phyloP scores from a whole-genome alignment of 2,329 filamentous ascomycete genomes.

The Capronia epimyces region DNA sequence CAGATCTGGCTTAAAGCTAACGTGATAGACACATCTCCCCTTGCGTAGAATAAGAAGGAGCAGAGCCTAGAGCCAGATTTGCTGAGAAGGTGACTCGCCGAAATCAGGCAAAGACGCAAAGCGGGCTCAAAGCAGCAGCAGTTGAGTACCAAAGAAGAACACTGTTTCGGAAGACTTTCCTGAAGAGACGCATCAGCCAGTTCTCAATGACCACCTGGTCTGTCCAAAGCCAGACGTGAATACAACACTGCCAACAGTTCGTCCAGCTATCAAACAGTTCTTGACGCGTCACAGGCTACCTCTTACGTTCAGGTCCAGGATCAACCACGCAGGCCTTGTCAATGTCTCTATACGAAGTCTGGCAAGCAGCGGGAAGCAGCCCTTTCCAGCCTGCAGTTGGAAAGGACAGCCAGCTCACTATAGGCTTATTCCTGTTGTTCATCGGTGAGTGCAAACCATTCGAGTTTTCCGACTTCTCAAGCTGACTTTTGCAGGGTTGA shows the following conservation, averaged over 20 bases:
- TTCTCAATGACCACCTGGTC: neutral
- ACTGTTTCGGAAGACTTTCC: neutral
- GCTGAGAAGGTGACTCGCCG: too few species aligned
- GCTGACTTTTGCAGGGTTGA: constrained; percentile 47
- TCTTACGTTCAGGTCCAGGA: neutral
- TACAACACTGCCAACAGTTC: neutral
- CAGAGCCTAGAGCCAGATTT: neutral
- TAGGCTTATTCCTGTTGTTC: constrained; percentile 71
- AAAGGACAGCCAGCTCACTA: constrained; percentile 77
- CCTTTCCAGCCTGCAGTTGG: constrained; percentile 74
- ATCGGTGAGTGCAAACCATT: constrained; percentile 45
- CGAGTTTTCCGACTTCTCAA: constrained; percentile 7
- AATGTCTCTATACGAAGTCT: constrained; percentile 76
- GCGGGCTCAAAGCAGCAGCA: neutral
- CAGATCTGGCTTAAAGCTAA: too few species aligned
- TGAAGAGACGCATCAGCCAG: neutral
- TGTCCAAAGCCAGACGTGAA: too few species aligned
- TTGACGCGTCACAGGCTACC: neutral
- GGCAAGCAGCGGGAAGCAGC: constrained; percentile 84
- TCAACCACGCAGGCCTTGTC: constrained; percentile 14
- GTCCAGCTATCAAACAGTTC: neutral
- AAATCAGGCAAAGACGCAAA: neutral
- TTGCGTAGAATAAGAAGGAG: neutral
- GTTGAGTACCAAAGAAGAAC: neutral
- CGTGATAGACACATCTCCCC: too few species aligned